phyloP scores from a whole-genome alignment of 768 basidiomycete species.

The Amanita pseudoporphyria region DNA sequence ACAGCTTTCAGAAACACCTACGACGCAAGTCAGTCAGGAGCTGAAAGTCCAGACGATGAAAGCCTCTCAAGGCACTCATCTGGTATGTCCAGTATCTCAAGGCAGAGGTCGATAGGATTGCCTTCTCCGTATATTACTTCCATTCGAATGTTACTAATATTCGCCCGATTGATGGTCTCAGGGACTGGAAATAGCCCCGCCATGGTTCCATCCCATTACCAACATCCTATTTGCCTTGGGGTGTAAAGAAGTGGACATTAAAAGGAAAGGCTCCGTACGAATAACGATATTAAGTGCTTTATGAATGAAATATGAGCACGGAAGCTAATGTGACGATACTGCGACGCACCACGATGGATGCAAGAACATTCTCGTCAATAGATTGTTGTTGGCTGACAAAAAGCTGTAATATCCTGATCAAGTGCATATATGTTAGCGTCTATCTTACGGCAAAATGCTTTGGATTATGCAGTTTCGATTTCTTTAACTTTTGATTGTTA shows the following conservation, averaged over 20 bases:
- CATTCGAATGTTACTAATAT: slow-evolving; percentile 65
- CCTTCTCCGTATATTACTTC: slow-evolving; percentile 70
- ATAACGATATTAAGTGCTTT: slow-evolving; percentile 70
- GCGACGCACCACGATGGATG: slow-evolving; percentile 45
- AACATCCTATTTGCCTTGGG: slow-evolving; percentile 38
- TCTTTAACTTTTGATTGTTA: slow-evolving; percentile 48
- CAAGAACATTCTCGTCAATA: slow-evolving; percentile 54
- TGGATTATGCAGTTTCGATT: slow-evolving; percentile 33
- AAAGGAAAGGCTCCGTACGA: slow-evolving; percentile 72
- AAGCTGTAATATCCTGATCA: slow-evolving; percentile 44
- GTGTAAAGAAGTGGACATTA: slow-evolving; percentile 67
- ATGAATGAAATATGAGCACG: neutral
- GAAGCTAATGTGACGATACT: neutral
- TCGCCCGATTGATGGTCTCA: slow-evolving; percentile 53
- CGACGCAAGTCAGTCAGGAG: slow-evolving; percentile 36
- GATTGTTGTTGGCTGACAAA: slow-evolving; percentile 58
- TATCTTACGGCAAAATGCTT: neutral
- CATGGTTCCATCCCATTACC: slow-evolving; percentile 61
- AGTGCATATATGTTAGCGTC: neutral
- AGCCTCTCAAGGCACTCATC: slow-evolving; percentile 2
- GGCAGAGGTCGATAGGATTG: slow-evolving; percentile 43
- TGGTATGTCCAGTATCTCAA: slow-evolving; percentile 39
- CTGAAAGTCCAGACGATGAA: slow-evolving; percentile 33
- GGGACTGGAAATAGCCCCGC: slow-evolving; percentile 77
- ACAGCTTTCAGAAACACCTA: slow-evolving; percentile 28